A percentile compares a stretch with the other conserved stretches of the same genome.
Conservation (phyloP, 192 early-diverging fungal species). For the Entrophospora sp. region DNA sequence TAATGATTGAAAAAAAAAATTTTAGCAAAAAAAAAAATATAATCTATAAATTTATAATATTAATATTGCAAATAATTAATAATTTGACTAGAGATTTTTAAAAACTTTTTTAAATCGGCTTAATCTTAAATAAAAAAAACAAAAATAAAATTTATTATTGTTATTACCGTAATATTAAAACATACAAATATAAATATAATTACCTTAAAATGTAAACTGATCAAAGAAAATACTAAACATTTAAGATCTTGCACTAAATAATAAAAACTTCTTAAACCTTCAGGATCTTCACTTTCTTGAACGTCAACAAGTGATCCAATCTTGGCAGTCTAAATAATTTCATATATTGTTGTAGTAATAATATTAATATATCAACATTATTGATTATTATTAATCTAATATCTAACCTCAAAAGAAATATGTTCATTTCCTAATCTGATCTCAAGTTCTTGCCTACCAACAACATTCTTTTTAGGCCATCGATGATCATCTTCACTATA, state of each 20-base stretch:
- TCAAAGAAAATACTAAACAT: conserved; percentile 89
- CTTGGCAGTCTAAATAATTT: conserved; percentile 67
- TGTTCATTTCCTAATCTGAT: conserved; percentile 83
- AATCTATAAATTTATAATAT: too few relatives aligned
- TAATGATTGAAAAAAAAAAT: too few relatives aligned
- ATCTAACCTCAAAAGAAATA: conserved; percentile 78
- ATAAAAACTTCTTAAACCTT: conserved; percentile 89
- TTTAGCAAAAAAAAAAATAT: too few relatives aligned
- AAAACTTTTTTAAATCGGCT: too few relatives aligned
- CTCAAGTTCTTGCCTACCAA: conserved; percentile 91
- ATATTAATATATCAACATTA: conserved; percentile 12
- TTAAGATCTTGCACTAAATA: conserved; percentile 98
- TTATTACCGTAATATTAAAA: background rate
- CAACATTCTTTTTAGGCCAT: conserved; percentile 87
- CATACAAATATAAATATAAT: conserved; percentile 18
- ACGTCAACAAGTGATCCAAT: conserved; percentile 90
- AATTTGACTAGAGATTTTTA: too few relatives aligned
- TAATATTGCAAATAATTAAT: too few relatives aligned
- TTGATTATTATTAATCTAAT: background rate
- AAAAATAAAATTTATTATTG: background rate
- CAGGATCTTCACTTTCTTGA: conserved; percentile 81
- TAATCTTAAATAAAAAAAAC: too few relatives aligned
- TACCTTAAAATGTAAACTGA: conserved; percentile 95
- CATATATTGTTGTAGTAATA: background rate
- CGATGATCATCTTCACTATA: conserved; percentile 77